A percentile compares a stretch with the other conserved stretches of the same genome.
Conservation (phyloP, 192 early-diverging fungal genomes). For the Coemansia sp. region DNA sequence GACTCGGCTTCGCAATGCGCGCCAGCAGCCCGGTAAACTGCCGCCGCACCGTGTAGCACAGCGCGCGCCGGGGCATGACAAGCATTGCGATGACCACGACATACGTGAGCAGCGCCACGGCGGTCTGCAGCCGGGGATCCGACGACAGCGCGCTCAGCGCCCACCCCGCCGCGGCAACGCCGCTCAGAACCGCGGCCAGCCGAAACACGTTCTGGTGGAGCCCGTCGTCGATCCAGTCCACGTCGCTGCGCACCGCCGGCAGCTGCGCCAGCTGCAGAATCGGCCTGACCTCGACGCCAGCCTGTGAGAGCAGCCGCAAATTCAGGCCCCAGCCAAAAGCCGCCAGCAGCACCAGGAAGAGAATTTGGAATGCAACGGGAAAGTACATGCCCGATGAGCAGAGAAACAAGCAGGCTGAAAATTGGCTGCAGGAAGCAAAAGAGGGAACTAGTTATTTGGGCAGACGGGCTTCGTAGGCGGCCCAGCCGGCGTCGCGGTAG, state of each 20-base stretch:
- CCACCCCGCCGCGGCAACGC: constrained; percentile 22
- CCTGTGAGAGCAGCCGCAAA: constrained; percentile 28
- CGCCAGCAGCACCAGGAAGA: constrained; percentile 35
- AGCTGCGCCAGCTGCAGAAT: constrained; percentile 32
- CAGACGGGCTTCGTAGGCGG: constrained; percentile 73
- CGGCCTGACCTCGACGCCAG: constrained; percentile 27
- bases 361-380: constrained; percentile 41
- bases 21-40: constrained; percentile 31
- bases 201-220: constrained; percentile 20
- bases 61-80: constrained; percentile 25
- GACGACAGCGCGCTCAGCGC: constrained; percentile 12
- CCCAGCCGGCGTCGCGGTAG: constrained; percentile 94
- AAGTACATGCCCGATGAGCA: constrained; percentile 18
- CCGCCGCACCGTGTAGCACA: constrained; percentile 34
- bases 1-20: constrained; percentile 39
- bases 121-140: constrained; percentile 12
- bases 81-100: constrained; percentile 11
- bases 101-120: constrained; percentile 30
- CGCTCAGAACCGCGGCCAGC: constrained; percentile 9
- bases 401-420: too few relatives aligned
- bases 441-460: neutral
- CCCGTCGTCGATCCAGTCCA: constrained; percentile 2
- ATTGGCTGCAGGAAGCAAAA: too few relatives aligned
- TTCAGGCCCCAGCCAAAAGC: constrained; percentile 43
- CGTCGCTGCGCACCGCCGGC: neutral